These are phyloP conservation scores for Fusarium sp. DNA, from an alignment of 2,329 filamentous ascomycete species.

Conservation along the genomic window DNA sequence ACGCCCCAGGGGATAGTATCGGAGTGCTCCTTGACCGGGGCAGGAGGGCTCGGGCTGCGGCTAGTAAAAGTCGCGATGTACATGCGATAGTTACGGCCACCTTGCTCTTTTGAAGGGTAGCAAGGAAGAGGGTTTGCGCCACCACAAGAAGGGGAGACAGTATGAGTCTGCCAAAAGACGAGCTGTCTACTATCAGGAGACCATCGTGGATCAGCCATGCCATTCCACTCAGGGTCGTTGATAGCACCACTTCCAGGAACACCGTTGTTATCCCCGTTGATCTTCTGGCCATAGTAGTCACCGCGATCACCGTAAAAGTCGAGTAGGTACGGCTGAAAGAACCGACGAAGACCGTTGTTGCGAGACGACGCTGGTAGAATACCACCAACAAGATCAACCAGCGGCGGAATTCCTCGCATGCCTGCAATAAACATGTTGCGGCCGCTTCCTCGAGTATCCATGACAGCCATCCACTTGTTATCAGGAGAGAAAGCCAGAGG, in stretches of 20 bases:
- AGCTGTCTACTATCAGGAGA: conserved; percentile 56
- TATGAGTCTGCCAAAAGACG: conserved; percentile 56
- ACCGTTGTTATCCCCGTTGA: conserved; percentile 53
- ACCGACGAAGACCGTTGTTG: conserved; percentile 59
- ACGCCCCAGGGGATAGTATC: conserved; percentile 16
- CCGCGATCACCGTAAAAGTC: conserved; percentile 59
- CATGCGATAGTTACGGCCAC: conserved; percentile 52
- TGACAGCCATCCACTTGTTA: conserved; percentile 53
- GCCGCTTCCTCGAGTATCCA: conserved; percentile 56
- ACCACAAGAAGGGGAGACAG: conserved; percentile 55
- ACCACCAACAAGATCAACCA: conserved; percentile 52
- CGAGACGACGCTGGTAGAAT: conserved; percentile 53
- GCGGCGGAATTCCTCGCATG: conserved; percentile 56
- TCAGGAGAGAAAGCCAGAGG: conserved; percentile 57
- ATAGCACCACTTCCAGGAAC: conserved; percentile 46
- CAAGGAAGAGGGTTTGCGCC: conserved; percentile 57
- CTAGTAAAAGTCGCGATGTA: conserved; percentile 54
- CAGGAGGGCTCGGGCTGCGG: conserved; percentile 42
- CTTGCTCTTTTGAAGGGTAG: conserved; percentile 52
- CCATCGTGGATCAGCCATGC: conserved; percentile 56
- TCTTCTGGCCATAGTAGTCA: conserved; percentile 56
- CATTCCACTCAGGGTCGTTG: conserved; percentile 62
- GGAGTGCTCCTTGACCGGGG: conserved; percentile 3
- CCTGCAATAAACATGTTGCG: conserved; percentile 56
- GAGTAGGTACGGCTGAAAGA: conserved; percentile 60